Evolutionary conservation across 768 basidiomycete genomes (phyloP).

Genomic region (Boletus sensibilis): DNA sequence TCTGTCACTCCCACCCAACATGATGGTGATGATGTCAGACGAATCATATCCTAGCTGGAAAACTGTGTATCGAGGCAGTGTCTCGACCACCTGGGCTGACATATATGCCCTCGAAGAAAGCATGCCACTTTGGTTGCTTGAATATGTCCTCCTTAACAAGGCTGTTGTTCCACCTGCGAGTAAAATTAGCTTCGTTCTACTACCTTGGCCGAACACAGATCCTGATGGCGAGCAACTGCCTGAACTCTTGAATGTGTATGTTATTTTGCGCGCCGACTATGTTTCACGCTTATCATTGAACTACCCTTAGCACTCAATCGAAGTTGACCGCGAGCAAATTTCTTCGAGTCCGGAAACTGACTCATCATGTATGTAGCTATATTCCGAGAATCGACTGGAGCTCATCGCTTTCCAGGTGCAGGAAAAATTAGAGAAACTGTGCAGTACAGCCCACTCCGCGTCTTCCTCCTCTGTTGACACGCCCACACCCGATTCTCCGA

Average conservation of each 20-base stretch:
- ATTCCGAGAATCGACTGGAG: background rate
- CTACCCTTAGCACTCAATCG: conserved; percentile 57
- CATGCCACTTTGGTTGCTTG: conserved; percentile 86
- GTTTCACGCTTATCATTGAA: background rate
- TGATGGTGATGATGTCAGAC: conserved; percentile 76
- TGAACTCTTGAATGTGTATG: conserved; percentile 84
- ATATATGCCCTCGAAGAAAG: conserved; percentile 60
- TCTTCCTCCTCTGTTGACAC: conserved; percentile 37
- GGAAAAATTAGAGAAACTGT: conserved; percentile 73
- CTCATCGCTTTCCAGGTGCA: conserved; percentile 55
- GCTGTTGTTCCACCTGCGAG: conserved; percentile 48
- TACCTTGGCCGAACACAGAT: conserved; percentile 69
- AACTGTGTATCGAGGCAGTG: conserved; percentile 72
- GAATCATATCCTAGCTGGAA: conserved; percentile 75
- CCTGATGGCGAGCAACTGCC: conserved; percentile 62
- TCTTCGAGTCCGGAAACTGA: conserved; percentile 82
- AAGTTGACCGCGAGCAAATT: conserved; percentile 88
- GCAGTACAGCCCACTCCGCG: conserved; percentile 32
- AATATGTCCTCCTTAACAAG: conserved; percentile 77
- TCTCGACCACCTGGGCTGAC: conserved; percentile 56
- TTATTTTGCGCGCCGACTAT: conserved; percentile 12
- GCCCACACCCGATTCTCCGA: conserved; percentile 35
- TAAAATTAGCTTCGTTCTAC: conserved; percentile 87
- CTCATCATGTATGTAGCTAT: conserved; percentile 62
- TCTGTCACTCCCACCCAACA: conserved; percentile 54